These are phyloP conservation scores for Kentomonas sorsogonicus DNA, from an alignment of 208 protist genomes.

Conservation along the genomic window DNA sequence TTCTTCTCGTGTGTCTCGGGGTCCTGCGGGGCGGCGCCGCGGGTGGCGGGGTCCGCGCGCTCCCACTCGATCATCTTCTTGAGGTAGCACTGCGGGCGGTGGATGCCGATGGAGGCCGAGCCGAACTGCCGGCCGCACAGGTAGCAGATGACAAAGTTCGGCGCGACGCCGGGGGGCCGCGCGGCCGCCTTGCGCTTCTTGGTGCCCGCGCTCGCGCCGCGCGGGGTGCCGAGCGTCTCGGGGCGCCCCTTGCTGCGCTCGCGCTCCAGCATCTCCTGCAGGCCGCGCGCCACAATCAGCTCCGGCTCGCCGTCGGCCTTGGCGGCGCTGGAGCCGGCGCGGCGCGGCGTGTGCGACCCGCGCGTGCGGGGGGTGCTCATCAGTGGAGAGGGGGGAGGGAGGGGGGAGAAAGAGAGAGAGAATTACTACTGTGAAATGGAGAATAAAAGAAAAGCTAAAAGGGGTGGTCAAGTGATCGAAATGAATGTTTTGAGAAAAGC, in stretches of 20 bases:
- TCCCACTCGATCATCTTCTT: conserved; percentile 89
- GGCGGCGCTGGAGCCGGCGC: not conserved
- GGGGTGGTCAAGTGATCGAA: no score
- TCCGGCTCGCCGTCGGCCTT: conserved; percentile 4
- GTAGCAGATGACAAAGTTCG: conserved; percentile 86
- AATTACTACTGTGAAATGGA: no score
- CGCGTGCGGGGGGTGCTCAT: no score
- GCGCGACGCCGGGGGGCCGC: conserved; percentile 19
- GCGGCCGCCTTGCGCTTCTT: conserved; percentile 3
- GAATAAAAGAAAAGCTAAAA: no score
- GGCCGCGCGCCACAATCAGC: conserved; percentile 63
- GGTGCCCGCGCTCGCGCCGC: conserved; percentile 8
- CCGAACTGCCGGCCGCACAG: conserved; percentile 88
- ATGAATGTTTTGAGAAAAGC: no score
- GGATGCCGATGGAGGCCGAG: conserved; percentile 76
- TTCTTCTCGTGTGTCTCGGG: conserved; percentile 55
- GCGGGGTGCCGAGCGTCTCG: conserved; percentile 3
- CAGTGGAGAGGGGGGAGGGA: no score
- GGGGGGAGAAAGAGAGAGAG: no score
- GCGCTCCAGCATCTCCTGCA: conserved; percentile 67
- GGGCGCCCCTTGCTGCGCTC: conserved; percentile 26
- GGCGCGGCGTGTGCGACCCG: no score
- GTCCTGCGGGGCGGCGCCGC: conserved; percentile 63
- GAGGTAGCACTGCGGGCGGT: conserved; percentile 89
- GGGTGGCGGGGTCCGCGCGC: conserved; percentile 57